Evolutionary conservation across 129 eudicot genomes (phyloP), one percentile per base, ranked within the genome.

Genomic region (Cynara cardunculus): DNA sequence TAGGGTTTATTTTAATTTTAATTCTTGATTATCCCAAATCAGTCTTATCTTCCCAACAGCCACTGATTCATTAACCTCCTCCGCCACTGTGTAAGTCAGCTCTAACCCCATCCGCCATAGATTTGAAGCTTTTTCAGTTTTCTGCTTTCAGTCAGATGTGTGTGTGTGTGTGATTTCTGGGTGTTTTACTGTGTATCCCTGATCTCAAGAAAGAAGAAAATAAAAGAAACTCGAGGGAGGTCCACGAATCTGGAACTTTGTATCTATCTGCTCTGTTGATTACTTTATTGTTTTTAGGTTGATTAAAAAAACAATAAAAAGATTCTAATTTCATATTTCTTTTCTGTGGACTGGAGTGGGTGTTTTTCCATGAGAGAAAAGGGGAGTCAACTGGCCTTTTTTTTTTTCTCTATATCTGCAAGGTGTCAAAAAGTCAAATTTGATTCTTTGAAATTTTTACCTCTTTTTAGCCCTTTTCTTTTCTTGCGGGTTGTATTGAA

Each of bases 211-310:
- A 75, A 25, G 72, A 62, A 78, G 66, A 12, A 56, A 64, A 39
- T 53, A 49, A 71, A 41, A 18, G 8, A 7, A 37, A 31, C 21
- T 11, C 13, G 32, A 21, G 74, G 78, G 87, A 68, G 90, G 84
- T 72, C 90, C 85, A 73, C 86, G 69, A 87, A 87, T 87, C 90
- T 84, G 80, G 67, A 46, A 87, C 75, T 85, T 87, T 89, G 93
- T 89, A 87, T 82, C 73, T 89, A 84, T 87, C 75, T 86, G 80
- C 39, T 68, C n/a, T 44, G 67, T 69, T 64, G 44, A 73, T 59
- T 71, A 80, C 72, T 83, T 34, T 80, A 81, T 74, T 75, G 41
- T 30, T 69, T 66, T 71, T 27, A 5, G 28, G 71, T 22, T 76
- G 18, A 61, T 39, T 70, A 25, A 72, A 85, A 59, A 80, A 72